phyloP scores from a whole-genome alignment of 352 stramenopile species.

The Phytophthora quininea region DNA sequence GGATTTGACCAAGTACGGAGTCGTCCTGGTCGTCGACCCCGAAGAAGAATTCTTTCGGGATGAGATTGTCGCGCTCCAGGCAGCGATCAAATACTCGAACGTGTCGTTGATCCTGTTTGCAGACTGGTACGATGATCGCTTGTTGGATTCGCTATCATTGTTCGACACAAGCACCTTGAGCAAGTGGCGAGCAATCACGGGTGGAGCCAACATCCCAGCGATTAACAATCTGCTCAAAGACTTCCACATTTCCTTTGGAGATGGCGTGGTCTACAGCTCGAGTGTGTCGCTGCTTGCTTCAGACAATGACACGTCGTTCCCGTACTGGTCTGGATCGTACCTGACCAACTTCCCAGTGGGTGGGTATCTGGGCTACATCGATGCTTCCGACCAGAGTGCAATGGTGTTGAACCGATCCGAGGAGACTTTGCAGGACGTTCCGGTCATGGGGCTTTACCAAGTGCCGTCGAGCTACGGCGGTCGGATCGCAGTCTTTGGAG shows the following conservation, averaged over 20 bases:
- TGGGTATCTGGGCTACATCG: conserved; percentile 64
- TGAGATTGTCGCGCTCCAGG: conserved; percentile 62
- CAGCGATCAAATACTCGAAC: conserved; percentile 70
- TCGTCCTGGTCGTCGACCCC: conserved; percentile 80
- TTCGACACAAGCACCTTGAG: conserved; percentile 87
- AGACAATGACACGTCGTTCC: conserved; percentile 39
- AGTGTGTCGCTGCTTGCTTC: conserved; percentile 50
- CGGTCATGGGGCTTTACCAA: conserved; percentile 72
- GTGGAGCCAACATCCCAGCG: conserved; percentile 76
- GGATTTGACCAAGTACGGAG: conserved; percentile 69
- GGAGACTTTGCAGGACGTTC: conserved; percentile 38
- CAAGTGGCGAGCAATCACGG: conserved; percentile 79
- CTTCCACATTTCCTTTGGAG: conserved; percentile 74
- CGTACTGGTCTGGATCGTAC: conserved; percentile 71
- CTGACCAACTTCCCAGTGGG: conserved; percentile 71
- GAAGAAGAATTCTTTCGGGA: conserved; percentile 81
- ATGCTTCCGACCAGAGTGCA: conserved; percentile 60
- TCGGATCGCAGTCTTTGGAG: conserved; percentile 77
- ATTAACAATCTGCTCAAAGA: conserved; percentile 68
- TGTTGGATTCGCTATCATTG: conserved; percentile 68
- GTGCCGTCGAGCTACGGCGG: conserved; percentile 63
- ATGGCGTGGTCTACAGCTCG: conserved; percentile 58
- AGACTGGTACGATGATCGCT: conserved; percentile 77
- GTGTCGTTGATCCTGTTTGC: conserved; percentile 78
- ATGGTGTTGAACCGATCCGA: conserved; percentile 57